A percentile compares a stretch with the other conserved stretches of the same genome.
These are phyloP conservation scores for Fraxinus albicans DNA, from an alignment of 305 asterid species.

Conservation along the genomic window DNA sequence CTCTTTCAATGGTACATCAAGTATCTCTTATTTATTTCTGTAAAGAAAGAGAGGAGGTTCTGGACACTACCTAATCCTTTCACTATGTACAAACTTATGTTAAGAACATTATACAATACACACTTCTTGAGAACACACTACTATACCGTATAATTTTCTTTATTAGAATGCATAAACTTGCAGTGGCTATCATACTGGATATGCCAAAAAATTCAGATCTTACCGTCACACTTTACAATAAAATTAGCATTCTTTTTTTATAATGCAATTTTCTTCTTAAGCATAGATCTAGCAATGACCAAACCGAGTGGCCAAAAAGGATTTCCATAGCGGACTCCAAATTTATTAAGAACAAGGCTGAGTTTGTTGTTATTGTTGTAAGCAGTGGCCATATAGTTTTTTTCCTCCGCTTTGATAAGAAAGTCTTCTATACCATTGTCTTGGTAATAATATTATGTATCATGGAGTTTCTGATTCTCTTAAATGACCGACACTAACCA, in stretches of 20 bases:
- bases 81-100: slow-evolving; percentile 9
- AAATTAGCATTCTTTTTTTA: neutral
- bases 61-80: neutral
- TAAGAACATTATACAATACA: neutral
- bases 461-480: slow-evolving; percentile 13
- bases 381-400: neutral
- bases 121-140: neutral
- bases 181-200: neutral
- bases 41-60: neutral
- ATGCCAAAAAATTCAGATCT: neutral
- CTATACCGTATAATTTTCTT: neutral
- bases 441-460: neutral
- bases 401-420: neutral
- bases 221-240: neutral
- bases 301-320: neutral
- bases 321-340: no score
- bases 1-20: neutral
- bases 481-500: slow-evolving; percentile 17
- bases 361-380: neutral
- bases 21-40: slow-evolving; percentile 9
- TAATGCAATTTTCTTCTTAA: neutral
- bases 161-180: neutral
- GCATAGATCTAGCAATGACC: neutral
- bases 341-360: no score
- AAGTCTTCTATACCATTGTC: neutral